Conservation (phyloP, 176 grass and related monocot genomes). For the Poa pratensis region DNA sequence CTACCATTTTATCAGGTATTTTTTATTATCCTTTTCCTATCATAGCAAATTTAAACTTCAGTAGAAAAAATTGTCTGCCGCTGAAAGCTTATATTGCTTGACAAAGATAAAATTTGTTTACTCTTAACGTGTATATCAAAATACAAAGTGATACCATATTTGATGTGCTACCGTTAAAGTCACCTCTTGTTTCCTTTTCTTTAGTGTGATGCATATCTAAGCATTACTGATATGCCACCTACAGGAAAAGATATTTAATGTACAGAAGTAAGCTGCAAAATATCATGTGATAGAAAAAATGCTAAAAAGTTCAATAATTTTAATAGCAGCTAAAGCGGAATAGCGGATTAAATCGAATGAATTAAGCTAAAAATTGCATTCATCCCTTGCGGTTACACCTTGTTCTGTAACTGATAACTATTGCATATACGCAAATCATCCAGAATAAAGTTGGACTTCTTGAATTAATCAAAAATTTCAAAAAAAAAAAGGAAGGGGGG, state of each 20-base stretch:
- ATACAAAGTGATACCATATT: neutral
- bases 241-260: neutral
- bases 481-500: no score
- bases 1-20: constrained; percentile 38
- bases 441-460: neutral
- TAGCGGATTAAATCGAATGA: neutral
- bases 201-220: neutral
- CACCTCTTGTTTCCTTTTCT: neutral
- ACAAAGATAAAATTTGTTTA: neutral
- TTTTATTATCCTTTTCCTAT: constrained; percentile 2
- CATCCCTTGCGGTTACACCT: neutral
- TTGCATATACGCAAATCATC: neutral
- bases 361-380: neutral
- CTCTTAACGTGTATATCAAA: neutral
- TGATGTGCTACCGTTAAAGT: neutral
- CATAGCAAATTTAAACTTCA: constrained; percentile 27
- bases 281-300: neutral
- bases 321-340: neutral
- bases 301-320: neutral
- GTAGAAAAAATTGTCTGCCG: neutral
- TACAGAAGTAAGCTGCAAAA: neutral
- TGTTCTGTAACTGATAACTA: neutral
- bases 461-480: neutral
- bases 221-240: neutral
- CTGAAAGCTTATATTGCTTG: neutral